Conservation (phyloP, 1,284 basidiomycete species). For the Moesziomyces sp. region DNA sequence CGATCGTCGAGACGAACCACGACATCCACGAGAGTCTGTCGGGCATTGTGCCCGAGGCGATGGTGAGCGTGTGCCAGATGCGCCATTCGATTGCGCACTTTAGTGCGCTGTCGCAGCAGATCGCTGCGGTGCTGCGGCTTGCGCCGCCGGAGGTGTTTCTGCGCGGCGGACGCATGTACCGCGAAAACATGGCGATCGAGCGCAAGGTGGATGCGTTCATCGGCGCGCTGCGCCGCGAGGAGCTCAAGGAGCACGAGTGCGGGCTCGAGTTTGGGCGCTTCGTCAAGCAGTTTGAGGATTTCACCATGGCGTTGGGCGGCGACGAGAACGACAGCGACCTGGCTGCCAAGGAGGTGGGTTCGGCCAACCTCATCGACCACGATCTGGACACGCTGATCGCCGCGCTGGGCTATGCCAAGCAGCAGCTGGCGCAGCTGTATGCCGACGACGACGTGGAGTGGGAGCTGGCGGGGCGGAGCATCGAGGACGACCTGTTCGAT, state of each 20-base stretch:
- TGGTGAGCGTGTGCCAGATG: slow-evolving; percentile 61
- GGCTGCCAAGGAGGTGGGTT: slow-evolving; percentile 62
- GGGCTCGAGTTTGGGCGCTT: slow-evolving; percentile 82
- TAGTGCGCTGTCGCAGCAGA: slow-evolving; percentile 57
- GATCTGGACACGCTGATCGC: slow-evolving; percentile 66
- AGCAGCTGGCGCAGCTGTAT: slow-evolving; percentile 51
- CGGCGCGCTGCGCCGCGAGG: slow-evolving; percentile 82
- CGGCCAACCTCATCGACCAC: slow-evolving; percentile 59
- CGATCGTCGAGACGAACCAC: slow-evolving; percentile 55
- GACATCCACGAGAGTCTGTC: slow-evolving; percentile 58
- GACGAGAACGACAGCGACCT: slow-evolving; percentile 70
- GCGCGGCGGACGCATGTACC: slow-evolving; percentile 78
- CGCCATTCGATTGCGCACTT: slow-evolving; percentile 64
- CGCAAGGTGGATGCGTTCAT: slow-evolving; percentile 91
- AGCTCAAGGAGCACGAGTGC: slow-evolving; percentile 91
- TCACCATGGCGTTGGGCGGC: slow-evolving; percentile 71
- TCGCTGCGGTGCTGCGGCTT: slow-evolving; percentile 58
- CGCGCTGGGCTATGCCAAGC: slow-evolving; percentile 57
- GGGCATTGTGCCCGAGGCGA: slow-evolving; percentile 51
- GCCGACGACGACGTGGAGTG: slow-evolving; percentile 53
- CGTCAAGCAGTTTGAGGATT: slow-evolving; percentile 59
- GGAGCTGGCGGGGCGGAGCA: slow-evolving; percentile 43
- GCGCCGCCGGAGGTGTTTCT: slow-evolving; percentile 59
- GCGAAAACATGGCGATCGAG: slow-evolving; percentile 84
- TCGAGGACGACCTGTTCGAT: slow-evolving; percentile 53